These are phyloP conservation scores for Salix brachista DNA, from an alignment of 345 rosid genomes.

Conservation along the genomic window DNA sequence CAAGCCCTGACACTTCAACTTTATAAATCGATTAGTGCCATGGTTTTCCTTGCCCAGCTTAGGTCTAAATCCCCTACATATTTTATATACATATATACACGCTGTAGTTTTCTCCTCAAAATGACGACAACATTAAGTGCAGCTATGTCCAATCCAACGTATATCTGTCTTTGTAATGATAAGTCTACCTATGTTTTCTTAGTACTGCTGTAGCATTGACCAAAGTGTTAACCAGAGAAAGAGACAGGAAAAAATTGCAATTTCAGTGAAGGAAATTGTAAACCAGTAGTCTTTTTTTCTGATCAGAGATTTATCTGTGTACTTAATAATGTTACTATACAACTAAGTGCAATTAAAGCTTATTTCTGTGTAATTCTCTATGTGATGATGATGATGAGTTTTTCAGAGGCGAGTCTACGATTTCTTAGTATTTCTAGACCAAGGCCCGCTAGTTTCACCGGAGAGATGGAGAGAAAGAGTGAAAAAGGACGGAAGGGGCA, in stretches of 20 bases:
- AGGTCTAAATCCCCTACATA: not conserved
- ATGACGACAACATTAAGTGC: not conserved
- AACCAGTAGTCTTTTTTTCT: not conserved
- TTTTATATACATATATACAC: not conserved
- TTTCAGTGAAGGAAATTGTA: too few species aligned
- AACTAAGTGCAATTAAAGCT: not conserved
- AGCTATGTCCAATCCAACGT: not conserved
- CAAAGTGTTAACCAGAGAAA: too few species aligned
- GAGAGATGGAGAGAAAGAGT: not conserved
- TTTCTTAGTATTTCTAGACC: not conserved
- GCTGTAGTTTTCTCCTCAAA: conserved; percentile 1
- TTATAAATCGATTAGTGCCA: not conserved
- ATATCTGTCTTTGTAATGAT: not conserved
- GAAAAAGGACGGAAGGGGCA: not conserved
- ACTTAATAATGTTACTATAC: conserved; percentile 4
- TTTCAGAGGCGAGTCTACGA: not conserved
- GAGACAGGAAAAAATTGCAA: too few species aligned
- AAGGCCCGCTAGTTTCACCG: not conserved
- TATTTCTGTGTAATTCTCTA: not conserved
- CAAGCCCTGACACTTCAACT: conserved; percentile 38
- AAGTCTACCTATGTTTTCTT: not conserved
- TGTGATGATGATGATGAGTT: not conserved
- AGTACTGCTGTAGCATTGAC: too few species aligned
- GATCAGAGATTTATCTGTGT: not conserved
- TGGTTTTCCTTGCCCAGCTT: not conserved